Conservation (phyloP, 2,329 filamentous ascomycete genomes). For the Eutypa lata region DNA sequence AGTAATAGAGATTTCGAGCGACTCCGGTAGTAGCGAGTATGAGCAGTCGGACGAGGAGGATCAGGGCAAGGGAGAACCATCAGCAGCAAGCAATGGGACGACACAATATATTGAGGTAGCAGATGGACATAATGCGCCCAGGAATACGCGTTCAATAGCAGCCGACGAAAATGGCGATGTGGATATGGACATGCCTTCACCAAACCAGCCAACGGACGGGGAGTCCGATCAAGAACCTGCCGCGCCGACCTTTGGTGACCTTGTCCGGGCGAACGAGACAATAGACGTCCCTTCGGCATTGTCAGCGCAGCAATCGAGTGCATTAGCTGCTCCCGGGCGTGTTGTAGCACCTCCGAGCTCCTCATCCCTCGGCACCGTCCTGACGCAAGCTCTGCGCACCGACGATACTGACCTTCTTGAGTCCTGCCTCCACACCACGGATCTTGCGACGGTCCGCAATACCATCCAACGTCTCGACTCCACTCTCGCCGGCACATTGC, state of each 20-base stretch:
- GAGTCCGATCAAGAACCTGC: conserved; percentile 47
- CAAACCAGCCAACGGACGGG: conserved; percentile 25
- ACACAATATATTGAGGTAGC: conserved; percentile 3
- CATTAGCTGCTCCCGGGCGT: conserved; percentile 42
- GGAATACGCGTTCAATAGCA: conserved; percentile 15
- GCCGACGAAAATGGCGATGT: conserved; percentile 22
- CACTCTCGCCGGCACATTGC: conserved; percentile 71
- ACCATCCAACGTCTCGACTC: conserved; percentile 92
- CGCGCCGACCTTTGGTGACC: conserved; percentile 79
- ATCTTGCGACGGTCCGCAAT: conserved; percentile 73
- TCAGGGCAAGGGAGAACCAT: conserved; percentile 20
- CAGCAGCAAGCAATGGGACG: conserved; percentile 6
- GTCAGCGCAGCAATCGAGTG: conserved; percentile 36
- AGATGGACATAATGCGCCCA: conserved; percentile 9
- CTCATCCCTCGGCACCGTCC: conserved; percentile 84
- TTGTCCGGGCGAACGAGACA: conserved; percentile 69
- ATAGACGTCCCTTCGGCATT: conserved; percentile 71
- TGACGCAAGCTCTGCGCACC: conserved; percentile 87
- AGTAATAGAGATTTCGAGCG: conserved; percentile 57
- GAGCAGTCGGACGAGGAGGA: conserved; percentile 43
- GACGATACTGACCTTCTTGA: conserved; percentile 89
- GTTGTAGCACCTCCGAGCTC: conserved; percentile 62
- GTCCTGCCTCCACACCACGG: conserved; percentile 80
- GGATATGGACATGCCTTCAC: conserved; percentile 28
- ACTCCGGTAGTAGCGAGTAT: conserved; percentile 45